A percentile compares a stretch with the other conserved stretches of the same genome.
phyloP scores from a whole-genome alignment of 495 filamentous ascomycete genomes.

The Parathielavia appendiculata region DNA sequence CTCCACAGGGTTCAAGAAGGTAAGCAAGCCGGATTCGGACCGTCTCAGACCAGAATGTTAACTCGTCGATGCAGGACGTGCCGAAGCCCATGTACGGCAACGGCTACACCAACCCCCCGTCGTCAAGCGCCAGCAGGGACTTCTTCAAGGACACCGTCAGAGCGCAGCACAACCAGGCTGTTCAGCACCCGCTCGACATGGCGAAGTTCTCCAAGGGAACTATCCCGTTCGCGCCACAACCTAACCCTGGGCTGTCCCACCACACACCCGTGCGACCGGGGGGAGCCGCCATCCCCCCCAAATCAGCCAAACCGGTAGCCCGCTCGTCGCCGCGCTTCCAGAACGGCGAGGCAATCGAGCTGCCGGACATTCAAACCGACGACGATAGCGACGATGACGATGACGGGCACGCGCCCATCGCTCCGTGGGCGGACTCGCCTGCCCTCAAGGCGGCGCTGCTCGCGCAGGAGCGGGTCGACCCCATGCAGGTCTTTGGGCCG shows the following conservation, averaged over 20 bases:
- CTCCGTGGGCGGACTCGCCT: slow-evolving; percentile 81
- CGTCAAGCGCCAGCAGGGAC: slow-evolving; percentile 34
- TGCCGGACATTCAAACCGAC: slow-evolving; percentile 86
- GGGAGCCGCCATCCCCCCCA: slow-evolving; percentile 33
- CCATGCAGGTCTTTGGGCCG: slow-evolving; percentile 83
- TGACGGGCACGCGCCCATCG: slow-evolving; percentile 52
- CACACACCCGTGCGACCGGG: slow-evolving; percentile 53
- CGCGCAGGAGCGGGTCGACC: slow-evolving; percentile 76
- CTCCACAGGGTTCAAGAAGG: slow-evolving; percentile 70
- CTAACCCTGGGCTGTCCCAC: slow-evolving; percentile 46
- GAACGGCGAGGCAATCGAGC: slow-evolving; percentile 72
- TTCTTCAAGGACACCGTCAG: slow-evolving; percentile 48
- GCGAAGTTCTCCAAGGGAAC: slow-evolving; percentile 77
- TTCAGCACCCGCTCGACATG: slow-evolving; percentile 70
- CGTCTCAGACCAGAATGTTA: slow-evolving; percentile 16
- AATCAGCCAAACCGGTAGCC: slow-evolving; percentile 49
- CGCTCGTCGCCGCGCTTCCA: slow-evolving; percentile 74
- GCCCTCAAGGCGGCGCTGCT: slow-evolving; percentile 63
- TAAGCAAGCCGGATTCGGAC: slow-evolving; percentile 33
- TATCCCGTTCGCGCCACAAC: slow-evolving; percentile 77
- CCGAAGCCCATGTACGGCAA: slow-evolving; percentile 58
- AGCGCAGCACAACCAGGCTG: slow-evolving; percentile 49
- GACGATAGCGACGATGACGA: slow-evolving; percentile 69
- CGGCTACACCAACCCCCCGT: slow-evolving; percentile 57
- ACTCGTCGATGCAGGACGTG: slow-evolving; percentile 45